Percentiles rank a stretch among this genome's conserved stretches.
Conservation (phyloP, 2,329 filamentous ascomycete species). For the Verticillium longisporum region DNA sequence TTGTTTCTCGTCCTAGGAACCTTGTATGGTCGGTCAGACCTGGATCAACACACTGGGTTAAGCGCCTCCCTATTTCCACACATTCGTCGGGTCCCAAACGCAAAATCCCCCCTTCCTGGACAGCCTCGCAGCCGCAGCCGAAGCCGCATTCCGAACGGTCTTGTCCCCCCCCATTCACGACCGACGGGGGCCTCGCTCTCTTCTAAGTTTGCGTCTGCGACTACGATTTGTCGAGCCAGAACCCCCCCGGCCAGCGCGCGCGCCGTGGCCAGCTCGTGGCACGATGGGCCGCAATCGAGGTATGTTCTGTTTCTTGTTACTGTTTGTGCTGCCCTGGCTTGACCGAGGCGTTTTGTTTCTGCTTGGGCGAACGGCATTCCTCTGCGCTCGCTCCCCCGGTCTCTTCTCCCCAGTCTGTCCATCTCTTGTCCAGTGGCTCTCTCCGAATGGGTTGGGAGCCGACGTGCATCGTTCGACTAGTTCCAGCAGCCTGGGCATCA, state of each 20-base stretch:
- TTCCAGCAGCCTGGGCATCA: too few relatives aligned
- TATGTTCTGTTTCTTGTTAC: constrained; percentile 25
- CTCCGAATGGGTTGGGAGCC: too few relatives aligned
- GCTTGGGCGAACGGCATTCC: constrained; percentile 8
- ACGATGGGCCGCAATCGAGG: constrained; percentile 50
- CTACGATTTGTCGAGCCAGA: not conserved
- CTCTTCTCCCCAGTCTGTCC: too few relatives aligned
- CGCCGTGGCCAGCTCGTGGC: not conserved
- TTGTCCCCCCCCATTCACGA: not conserved
- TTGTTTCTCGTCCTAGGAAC: not conserved
- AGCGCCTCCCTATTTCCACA: not conserved
- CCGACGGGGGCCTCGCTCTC: not conserved
- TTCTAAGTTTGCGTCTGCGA: not conserved
- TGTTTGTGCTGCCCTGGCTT: not conserved
- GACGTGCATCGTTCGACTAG: too few relatives aligned
- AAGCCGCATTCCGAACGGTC: not conserved
- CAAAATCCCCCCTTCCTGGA: constrained; percentile 17
- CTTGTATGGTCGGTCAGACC: not conserved
- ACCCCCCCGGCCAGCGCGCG: not conserved
- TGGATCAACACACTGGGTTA: not conserved
- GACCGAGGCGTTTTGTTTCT: not conserved
- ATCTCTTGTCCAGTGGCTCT: not conserved
- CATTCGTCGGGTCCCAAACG: constrained; percentile 6
- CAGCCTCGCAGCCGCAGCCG: constrained; percentile 15
- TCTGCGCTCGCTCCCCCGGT: not conserved